Conservation (phyloP, 805 yeast genomes). For the Teunomyces aglyptinius region DNA sequence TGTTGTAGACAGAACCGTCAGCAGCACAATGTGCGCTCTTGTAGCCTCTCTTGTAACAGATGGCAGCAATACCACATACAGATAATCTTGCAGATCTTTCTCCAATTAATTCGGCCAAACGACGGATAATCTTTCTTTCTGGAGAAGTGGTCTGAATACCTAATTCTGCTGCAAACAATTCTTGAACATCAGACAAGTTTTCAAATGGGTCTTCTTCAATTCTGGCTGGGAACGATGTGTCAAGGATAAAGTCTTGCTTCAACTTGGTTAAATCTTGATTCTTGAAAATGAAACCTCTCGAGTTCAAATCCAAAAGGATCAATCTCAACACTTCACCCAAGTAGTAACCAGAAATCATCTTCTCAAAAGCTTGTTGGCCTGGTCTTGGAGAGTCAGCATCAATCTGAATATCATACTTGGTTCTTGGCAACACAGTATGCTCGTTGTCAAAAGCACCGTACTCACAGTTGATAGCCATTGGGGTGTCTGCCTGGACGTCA, state of each 20-base stretch:
- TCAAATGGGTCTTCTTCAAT: slow-evolving; percentile 89
- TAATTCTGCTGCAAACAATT: slow-evolving; percentile 58
- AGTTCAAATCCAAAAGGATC: slow-evolving; percentile 68
- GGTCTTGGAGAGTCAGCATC: slow-evolving; percentile 93
- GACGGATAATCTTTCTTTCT: slow-evolving; percentile 81
- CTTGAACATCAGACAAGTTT: slow-evolving; percentile 72
- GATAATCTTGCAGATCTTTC: slow-evolving; percentile 90
- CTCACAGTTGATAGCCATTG: slow-evolving; percentile 97
- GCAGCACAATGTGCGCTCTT: slow-evolving; percentile 86
- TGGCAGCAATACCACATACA: slow-evolving; percentile 93
- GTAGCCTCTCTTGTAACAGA: slow-evolving; percentile 81
- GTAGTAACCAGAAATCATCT: slow-evolving; percentile 96
- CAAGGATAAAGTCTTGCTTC: slow-evolving; percentile 67
- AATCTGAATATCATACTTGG: slow-evolving; percentile 77
- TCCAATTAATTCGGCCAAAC: slow-evolving; percentile 83
- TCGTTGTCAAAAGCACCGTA: slow-evolving; percentile 97
- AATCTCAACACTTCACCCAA: slow-evolving; percentile 89
- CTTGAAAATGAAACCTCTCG: slow-evolving; percentile 61
- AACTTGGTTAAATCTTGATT: slow-evolving; percentile 66
- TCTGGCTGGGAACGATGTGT: slow-evolving; percentile 82
- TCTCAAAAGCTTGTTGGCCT: slow-evolving; percentile 92
- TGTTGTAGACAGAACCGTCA: slow-evolving; percentile 94
- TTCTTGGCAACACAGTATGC: slow-evolving; percentile 79
- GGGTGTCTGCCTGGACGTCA: slow-evolving; percentile 61
- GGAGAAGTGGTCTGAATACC: slow-evolving; percentile 64